Evolutionary conservation across 148 eudicot species (phyloP).

Genomic region (Dianthus caryophyllus): DNA sequence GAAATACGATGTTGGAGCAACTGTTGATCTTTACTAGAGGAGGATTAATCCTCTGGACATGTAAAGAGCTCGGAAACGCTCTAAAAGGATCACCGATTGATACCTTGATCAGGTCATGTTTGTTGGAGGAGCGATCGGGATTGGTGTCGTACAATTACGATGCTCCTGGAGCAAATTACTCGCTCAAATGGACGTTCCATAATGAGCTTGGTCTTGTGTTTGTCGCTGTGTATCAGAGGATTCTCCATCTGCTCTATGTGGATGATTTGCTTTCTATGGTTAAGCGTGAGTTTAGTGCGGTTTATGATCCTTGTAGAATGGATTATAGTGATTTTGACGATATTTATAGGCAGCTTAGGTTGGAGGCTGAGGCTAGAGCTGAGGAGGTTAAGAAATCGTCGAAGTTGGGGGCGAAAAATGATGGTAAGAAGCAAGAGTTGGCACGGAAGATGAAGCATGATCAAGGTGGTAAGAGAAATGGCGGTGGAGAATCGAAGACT

Average conservation of each 20-base stretch:
- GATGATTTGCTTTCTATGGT: conserved; percentile 43
- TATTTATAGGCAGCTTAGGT: no score
- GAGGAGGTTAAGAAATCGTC: conserved; percentile 49
- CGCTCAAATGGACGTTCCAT: conserved; percentile 91
- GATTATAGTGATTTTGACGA: conserved; percentile 63
- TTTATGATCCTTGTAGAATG: conserved; percentile 67
- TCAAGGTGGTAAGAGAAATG: conserved; percentile 62
- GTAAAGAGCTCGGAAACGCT: no score
- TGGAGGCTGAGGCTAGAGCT: no score
- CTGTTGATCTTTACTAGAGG: conserved; percentile 50
- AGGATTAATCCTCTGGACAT: no score
- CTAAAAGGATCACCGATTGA: no score
- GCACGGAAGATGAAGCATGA: conserved; percentile 43
- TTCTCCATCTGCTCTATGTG: no score
- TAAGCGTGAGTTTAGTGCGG: conserved; percentile 62
- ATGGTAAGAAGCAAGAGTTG: conserved; percentile 37
- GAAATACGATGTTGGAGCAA: conserved; percentile 67
- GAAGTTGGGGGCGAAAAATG: conserved; percentile 36
- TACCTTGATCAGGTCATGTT: no score
- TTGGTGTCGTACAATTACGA: conserved; percentile 72
- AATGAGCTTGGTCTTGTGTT: conserved; percentile 87
- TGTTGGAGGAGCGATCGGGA: conserved; percentile 60
- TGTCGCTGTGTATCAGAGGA: conserved; percentile 25
- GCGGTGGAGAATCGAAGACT: conserved; percentile 45
- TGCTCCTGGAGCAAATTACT: conserved; percentile 72